Conservation (phyloP, 2,329 filamentous ascomycete species). For the Aspergillus aculeatus region DNA sequence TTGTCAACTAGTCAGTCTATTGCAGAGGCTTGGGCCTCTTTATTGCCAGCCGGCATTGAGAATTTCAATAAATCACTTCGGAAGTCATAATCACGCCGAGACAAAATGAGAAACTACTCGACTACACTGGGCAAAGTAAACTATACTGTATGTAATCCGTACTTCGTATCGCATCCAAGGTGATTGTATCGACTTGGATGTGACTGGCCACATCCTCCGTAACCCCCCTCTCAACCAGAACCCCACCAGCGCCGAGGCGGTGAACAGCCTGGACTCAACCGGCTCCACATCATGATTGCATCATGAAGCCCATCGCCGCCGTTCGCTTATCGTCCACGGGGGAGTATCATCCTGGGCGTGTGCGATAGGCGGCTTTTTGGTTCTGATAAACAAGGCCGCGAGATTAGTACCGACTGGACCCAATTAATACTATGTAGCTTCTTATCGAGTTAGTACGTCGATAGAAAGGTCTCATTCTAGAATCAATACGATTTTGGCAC, state of each 20-base stretch:
- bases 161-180: background rate
- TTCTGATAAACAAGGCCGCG: background rate
- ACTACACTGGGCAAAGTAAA: no score
- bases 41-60: background rate
- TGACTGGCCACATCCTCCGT: constrained; percentile 8
- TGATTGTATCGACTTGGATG: constrained; percentile 13
- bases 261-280: constrained; percentile 6
- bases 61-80: no score
- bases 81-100: no score
- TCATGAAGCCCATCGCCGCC: background rate
- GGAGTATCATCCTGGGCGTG: background rate
- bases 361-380: background rate
- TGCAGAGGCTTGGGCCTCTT: background rate
- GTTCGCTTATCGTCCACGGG: background rate
- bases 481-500: no score
- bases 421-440: no score
- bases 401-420: no score
- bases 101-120: background rate
- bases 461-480: no score
- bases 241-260: constrained; percentile 8
- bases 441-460: no score
- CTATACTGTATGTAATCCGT: background rate
- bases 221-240: background rate
- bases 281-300: constrained; percentile 7
- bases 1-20: background rate